phyloP scores from a whole-genome alignment of 2,329 filamentous ascomycete species.

The Claviceps lovelessii region DNA sequence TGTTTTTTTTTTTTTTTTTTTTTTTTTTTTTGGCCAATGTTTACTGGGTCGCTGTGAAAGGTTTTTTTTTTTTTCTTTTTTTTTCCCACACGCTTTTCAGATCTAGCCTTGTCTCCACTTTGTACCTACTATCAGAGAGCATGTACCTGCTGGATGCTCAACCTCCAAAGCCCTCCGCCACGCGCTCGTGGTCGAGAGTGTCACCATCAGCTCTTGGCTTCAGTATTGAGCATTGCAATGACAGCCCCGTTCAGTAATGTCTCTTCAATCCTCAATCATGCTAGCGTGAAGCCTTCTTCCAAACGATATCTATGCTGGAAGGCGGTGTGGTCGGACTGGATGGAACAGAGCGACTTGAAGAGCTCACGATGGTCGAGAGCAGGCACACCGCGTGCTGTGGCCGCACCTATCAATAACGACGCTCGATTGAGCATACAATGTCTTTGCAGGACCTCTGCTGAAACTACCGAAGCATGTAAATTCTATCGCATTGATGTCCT shows the following conservation, averaged over 20 bases:
- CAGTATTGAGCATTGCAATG: not conserved
- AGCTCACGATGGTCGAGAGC: not conserved
- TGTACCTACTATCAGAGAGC: slow-evolving; percentile 15
- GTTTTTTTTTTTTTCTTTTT: slow-evolving; percentile 19
- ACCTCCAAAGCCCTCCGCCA: not conserved
- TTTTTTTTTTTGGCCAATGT: slow-evolving; percentile 1
- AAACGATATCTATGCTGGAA: not conserved
- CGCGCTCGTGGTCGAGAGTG: not conserved
- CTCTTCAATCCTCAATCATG: not conserved
- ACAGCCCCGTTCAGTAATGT: not conserved
- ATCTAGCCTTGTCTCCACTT: slow-evolving; percentile 4
- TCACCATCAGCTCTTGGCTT: not conserved
- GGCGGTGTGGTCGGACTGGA: not conserved
- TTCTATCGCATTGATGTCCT: not conserved
- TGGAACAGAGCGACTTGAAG: not conserved
- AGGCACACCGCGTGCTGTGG: not conserved
- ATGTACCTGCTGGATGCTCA: slow-evolving; percentile 12
- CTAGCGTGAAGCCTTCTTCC: no score
- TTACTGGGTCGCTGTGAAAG: slow-evolving; percentile 10
- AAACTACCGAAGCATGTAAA: not conserved
- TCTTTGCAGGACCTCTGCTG: not conserved
- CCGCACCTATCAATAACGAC: not conserved
- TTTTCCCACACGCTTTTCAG: slow-evolving; percentile 9
- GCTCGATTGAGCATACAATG: not conserved
- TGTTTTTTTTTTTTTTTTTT: no score